Conservation (phyloP, 2,329 filamentous ascomycete genomes). For the Cercospora zeina region DNA sequence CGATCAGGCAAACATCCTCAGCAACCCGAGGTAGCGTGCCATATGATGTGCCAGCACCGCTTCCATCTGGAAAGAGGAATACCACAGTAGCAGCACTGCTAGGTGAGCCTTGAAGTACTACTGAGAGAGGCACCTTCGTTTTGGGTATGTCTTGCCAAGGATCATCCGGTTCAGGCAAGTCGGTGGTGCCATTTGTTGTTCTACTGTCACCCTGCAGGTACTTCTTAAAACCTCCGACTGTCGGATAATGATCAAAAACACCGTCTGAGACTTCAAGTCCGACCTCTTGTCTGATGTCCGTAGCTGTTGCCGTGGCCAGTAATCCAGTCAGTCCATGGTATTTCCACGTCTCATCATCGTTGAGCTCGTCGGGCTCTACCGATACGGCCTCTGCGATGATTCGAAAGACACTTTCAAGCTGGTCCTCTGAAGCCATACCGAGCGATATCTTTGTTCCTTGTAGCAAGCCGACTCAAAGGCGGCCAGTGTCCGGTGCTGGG, state of each 20-base stretch:
- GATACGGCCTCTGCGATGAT: constrained; percentile 38
- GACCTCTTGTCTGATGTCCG: constrained; percentile 33
- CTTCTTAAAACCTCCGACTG: constrained; percentile 32
- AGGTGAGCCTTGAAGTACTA: constrained; percentile 33
- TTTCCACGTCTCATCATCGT: constrained; percentile 38
- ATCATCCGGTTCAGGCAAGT: constrained; percentile 29
- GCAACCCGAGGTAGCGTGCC: constrained; percentile 44
- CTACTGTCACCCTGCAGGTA: constrained; percentile 23
- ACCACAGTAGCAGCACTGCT: constrained; percentile 24
- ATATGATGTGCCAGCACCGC: constrained; percentile 51
- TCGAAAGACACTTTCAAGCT: constrained; percentile 29
- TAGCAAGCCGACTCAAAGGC: background rate
- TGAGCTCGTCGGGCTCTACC: constrained; percentile 34
- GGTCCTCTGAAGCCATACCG: constrained; percentile 28
- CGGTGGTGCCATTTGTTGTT: background rate
- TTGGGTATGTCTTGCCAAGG: constrained; percentile 38
- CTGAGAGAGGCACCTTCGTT: constrained; percentile 36
- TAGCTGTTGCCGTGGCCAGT: constrained; percentile 34
- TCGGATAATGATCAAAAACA: constrained; percentile 33
- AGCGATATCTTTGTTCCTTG: background rate
- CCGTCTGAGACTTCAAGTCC: constrained; percentile 29
- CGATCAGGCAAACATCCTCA: constrained; percentile 52
- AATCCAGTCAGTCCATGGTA: constrained; percentile 37
- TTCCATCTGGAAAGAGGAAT: constrained; percentile 50
- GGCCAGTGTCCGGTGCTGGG: background rate